Evolutionary conservation across 495 filamentous ascomycete species (phyloP).

Genomic region (Aspergillus bertholletiae): DNA sequence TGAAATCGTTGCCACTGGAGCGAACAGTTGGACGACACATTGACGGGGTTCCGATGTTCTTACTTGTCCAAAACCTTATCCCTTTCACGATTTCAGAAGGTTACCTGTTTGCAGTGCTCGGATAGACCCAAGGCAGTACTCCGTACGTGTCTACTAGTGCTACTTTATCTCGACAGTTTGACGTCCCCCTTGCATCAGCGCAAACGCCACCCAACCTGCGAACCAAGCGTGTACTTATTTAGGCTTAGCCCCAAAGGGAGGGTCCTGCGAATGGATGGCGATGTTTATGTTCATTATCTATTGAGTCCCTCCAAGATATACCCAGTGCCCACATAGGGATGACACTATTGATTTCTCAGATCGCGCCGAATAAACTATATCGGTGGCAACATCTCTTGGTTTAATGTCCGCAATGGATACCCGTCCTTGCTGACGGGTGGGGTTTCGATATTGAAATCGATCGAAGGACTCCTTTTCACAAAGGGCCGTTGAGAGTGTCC

Average conservation of each 20-base stretch:
- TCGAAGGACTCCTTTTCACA: background rate
- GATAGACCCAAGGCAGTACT: background rate
- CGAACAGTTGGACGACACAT: background rate
- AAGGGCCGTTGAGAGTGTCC: background rate
- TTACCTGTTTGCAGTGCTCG: background rate
- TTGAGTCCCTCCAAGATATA: background rate
- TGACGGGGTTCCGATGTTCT: no score
- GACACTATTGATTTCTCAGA: background rate
- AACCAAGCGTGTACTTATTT: background rate
- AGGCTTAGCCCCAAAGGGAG: background rate
- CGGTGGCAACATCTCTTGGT: background rate
- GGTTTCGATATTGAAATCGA: background rate
- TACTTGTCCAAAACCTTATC: background rate
- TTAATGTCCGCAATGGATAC: background rate
- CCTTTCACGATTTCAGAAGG: background rate
- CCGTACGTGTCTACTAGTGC: background rate
- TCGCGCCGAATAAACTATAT: background rate
- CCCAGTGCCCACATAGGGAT: background rate
- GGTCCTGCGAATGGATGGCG: background rate
- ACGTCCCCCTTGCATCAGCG: background rate
- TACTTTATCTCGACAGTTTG: background rate
- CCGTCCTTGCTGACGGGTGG: background rate
- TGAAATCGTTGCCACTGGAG: background rate
- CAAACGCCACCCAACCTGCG: background rate
- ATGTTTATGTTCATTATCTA: no score